Conservation (phyloP, 164 flowering plant genomes). For the Magnolia kwangsiensis region DNA sequence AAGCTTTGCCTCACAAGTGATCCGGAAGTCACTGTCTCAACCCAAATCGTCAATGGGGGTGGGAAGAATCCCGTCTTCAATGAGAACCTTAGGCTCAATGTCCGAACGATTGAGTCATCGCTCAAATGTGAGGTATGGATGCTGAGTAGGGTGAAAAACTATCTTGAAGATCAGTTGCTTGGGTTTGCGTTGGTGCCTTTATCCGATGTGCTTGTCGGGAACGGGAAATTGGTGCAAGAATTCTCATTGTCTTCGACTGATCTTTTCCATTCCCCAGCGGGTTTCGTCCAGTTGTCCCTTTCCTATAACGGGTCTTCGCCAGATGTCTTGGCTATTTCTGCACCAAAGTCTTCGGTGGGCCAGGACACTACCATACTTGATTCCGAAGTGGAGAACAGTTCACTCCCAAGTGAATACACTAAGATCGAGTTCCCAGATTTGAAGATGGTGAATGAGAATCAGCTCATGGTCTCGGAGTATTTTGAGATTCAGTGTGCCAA, state of each 20-base stretch:
- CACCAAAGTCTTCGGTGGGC: constrained; percentile 18
- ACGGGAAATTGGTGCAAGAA: constrained; percentile 69
- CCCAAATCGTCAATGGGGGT: constrained; percentile 83
- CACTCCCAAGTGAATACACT: constrained; percentile 40
- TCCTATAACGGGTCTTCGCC: constrained; percentile 62
- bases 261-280: constrained; percentile 93
- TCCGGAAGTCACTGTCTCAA: constrained; percentile 64
- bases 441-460: constrained; percentile 65
- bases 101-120: constrained; percentile 52
- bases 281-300: constrained; percentile 73
- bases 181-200: constrained; percentile 89
- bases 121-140: constrained; percentile 96
- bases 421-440: constrained; percentile 95
- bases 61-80: constrained; percentile 88
- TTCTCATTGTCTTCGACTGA: constrained; percentile 87
- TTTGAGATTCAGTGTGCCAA: constrained; percentile 35
- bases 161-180: constrained; percentile 86
- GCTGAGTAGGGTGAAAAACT: constrained; percentile 88
- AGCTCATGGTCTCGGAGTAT: constrained; percentile 86
- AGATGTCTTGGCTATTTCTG: constrained; percentile 65
- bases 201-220: constrained; percentile 52
- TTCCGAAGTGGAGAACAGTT: constrained; percentile 28
- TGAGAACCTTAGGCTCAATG: constrained; percentile 53
- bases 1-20: constrained; percentile 76
- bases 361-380: constrained; percentile 26